Base-by-base conservation (phyloP, 1,284 basidiomycete species). In the Pseudozyma flocculosa region DNA sequence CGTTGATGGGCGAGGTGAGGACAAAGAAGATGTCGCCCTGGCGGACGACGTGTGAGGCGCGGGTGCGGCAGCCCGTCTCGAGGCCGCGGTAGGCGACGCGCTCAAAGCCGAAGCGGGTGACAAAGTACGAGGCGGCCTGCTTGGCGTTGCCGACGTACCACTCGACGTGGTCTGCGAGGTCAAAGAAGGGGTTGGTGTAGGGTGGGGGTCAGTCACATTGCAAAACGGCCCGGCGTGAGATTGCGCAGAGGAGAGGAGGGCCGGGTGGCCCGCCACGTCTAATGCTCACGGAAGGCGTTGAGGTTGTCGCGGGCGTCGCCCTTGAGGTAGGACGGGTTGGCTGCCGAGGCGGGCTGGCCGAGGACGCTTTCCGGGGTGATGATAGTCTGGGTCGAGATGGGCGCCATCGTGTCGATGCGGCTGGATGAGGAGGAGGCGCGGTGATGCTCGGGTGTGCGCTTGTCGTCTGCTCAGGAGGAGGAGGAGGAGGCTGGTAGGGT, bases 131-230 rank as follows among this genome's bases (percentile, higher is more conserved):
- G 26, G 51, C 53, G 10, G 53, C 51, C 36, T 55, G 53, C 30
- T 55, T 55, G 39, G 53, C 53, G 32, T 55, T 55, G 26, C 50
- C 50, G 10, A 55, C 53, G 19, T 43, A 55, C 42, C 42, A 55
- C 41, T 40, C 32, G 9, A 55, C 19, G 40, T 55, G 50, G 30
- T 54, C 50, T 38, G 39, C 7, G n/a, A n/a, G n/a, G n/a, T n/a
- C n/a, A n/a, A n/a, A n/a, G n/a, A n/a, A n/a, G n/a, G n/a, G n/a
- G n/a, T n/a, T n/a, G n/a, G n/a, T n/a, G n/a, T n/a, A n/a, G n/a
- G n/a, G n/a, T n/a, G n/a, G n/a, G n/a, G n/a, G n/a, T n/a, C n/a
- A n/a, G n/a, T n/a, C n/a, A n/a, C n/a, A n/a, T n/a, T n/a, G n/a
- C n/a, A n/a, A n/a, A n/a, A n/a, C n/a, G n/a, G n/a, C n/a, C n/a